These are phyloP conservation scores for Nannizziopsis arthrosporioides DNA, from an alignment of 2,329 filamentous ascomycete genomes.

Conservation along the genomic window DNA sequence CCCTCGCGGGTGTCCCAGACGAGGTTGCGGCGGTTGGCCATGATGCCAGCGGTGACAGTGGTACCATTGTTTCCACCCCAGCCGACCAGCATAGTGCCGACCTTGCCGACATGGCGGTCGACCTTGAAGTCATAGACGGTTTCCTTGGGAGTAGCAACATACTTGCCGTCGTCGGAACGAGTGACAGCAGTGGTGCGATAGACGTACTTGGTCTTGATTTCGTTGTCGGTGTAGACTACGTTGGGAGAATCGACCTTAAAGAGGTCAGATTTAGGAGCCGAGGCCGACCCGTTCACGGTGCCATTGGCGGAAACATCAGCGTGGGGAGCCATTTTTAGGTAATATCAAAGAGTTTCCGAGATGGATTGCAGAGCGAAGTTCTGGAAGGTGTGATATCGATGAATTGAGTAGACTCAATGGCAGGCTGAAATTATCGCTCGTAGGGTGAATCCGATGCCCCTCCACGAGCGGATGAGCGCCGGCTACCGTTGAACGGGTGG, in stretches of 20 bases:
- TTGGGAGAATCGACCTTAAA: slow-evolving; percentile 89
- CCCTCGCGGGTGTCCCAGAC: slow-evolving; percentile 92
- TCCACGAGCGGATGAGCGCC: slow-evolving; percentile 80
- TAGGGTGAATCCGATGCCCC: slow-evolving; percentile 55
- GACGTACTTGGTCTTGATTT: slow-evolving; percentile 88
- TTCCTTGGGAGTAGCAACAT: slow-evolving; percentile 74
- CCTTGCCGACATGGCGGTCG: slow-evolving; percentile 82
- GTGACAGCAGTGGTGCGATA: slow-evolving; percentile 87
- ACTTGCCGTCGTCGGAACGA: slow-evolving; percentile 59
- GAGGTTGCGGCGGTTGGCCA: slow-evolving; percentile 81
- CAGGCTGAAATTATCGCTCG: slow-evolving; percentile 32
- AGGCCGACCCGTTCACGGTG: slow-evolving; percentile 42
- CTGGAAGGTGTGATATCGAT: slow-evolving; percentile 8
- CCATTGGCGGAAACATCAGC: slow-evolving; percentile 50
- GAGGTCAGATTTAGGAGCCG: slow-evolving; percentile 39
- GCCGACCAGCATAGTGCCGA: slow-evolving; percentile 94
- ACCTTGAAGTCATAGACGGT: slow-evolving; percentile 96
- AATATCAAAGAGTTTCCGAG: slow-evolving; percentile 18
- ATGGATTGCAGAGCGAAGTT: slow-evolving; percentile 25
- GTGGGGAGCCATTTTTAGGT: slow-evolving; percentile 75
- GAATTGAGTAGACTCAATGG: slow-evolving; percentile 5
- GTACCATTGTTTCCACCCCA: slow-evolving; percentile 98
- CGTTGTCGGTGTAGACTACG: slow-evolving; percentile 74
- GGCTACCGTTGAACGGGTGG: slow-evolving; percentile 92
- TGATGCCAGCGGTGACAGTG: slow-evolving; percentile 91